Evolutionary conservation across 1,284 basidiomycete genomes (phyloP), one percentile per base, ranked within the genome.

Genomic region (Rhodofomes roseus): DNA sequence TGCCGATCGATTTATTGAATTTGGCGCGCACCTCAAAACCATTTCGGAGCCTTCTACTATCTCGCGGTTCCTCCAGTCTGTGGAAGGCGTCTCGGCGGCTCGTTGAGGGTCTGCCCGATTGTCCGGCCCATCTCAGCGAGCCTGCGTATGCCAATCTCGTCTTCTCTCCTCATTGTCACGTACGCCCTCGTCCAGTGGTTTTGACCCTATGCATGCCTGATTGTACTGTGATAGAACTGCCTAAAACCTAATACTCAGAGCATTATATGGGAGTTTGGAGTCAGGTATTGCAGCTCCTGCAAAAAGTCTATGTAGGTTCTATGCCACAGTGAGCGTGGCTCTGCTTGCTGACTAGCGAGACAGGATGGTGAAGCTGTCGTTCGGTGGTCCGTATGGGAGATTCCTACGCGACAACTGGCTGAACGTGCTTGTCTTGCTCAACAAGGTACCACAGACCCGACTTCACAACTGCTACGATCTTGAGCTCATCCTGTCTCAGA

Each of bases 61-160:
- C 51, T 41, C 62, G 61, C 12, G 50, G 25, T 12, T 59, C 65
- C 7, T 50, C 46, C 16, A 34, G 16, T 3, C 40, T 61, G 16
- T 69, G 68, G 65, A 61, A 58, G 43, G 57, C 40, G 6, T 55
- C 63, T 2, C 55, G 68, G 31, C n/a, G 12, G n/a, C 59, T 59
- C 20, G 48, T 60, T 16, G 39, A 59, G 12, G 59, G 54, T 34
- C 54, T 68, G 1, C 68, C 68, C 0, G 64, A 63, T 1, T 65
- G 65, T 39, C 68, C 68, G 4, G 23, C 50, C 1, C 39, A 62
- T 37, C 37, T 69, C 27, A 63, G 56, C 54, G 68, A 69, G 54
- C 61, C 65, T 1, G 61, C 58, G 11, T 67, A 63, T 48, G 63
- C 65, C 5, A 58, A 51, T 37, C 58, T 67, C 9, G 16, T 59